These are phyloP conservation scores for Collybiopsis confluens DNA, from an alignment of 768 basidiomycete species.

Conservation along the genomic window DNA sequence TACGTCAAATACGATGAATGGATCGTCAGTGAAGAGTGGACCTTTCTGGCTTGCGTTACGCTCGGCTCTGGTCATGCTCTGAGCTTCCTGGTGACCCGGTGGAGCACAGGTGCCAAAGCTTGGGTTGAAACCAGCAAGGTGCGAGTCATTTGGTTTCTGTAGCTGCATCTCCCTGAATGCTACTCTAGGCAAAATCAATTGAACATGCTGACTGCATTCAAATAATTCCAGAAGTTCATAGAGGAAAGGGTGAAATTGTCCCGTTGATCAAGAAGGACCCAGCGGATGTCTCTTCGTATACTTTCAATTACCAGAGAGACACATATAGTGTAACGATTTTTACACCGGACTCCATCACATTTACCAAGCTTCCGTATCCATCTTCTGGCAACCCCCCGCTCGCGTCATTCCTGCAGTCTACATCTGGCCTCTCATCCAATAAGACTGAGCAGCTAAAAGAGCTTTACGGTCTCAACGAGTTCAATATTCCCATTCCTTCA, in stretches of 20 bases:
- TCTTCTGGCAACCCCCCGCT: conserved; percentile 68
- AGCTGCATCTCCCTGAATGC: background rate
- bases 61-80: conserved; percentile 87
- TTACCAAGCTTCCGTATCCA: conserved; percentile 85
- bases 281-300: conserved; percentile 59
- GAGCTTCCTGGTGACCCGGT: conserved; percentile 86
- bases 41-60: conserved; percentile 85
- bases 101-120: conserved; percentile 78
- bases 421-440: conserved; percentile 36
- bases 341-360: conserved; percentile 44
- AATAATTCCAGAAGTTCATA: conserved; percentile 74
- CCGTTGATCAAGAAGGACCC: conserved; percentile 59
- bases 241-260: conserved; percentile 89
- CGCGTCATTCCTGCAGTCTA: conserved; percentile 53
- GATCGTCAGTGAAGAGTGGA: conserved; percentile 95
- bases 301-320: conserved; percentile 94
- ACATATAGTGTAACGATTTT: conserved; percentile 72
- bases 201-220: conserved; percentile 78
- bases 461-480: conserved; percentile 90
- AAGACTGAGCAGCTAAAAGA: conserved; percentile 48
- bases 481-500: conserved; percentile 94
- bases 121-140: conserved; percentile 80
- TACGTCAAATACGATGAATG: conserved; percentile 87
- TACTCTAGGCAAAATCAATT: conserved; percentile 39
- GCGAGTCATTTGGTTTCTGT: conserved; percentile 5